Base-by-base conservation (phyloP, 306 rosid genomes). In the Cucurbita argyrosperma region DNA sequence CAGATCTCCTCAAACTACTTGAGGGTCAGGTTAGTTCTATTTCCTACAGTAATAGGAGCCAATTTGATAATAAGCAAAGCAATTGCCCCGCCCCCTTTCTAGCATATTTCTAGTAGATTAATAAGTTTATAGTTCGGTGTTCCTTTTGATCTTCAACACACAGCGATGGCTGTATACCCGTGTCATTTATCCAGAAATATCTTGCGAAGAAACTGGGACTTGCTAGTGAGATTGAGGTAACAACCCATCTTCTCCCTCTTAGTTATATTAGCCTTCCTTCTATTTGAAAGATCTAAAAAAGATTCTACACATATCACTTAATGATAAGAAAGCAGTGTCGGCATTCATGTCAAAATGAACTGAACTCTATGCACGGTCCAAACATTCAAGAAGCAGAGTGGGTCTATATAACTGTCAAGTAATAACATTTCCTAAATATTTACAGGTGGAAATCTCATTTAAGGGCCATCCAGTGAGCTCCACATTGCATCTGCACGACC, bases 181-280 rank as follows among this genome's bases (percentile, higher is more conserved):
- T 91, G 53, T 89, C 97, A 39, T 83, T 72, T 72, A 87, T 92
- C 84, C 96, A 90, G 71, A 92, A 90, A 87, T 92, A 92, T 77
- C 92, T 92, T 49, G 82, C 80, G 53, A 85, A 87, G 90, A 91
- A 94, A 82, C 95, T 94, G 74, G 88, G 87, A 74, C 99, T 91
- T 75, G 78, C 80, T 16, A 85, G 80, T 47, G 99, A 94, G 83
- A 82, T 68, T 23, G 78, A 75, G 78, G 78, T 75, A 10, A 49
- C 30, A 45, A 49, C 46, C 26, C 7, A 19, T 73, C 62, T 71
- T 39, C 30, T 51, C 7, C 47, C 10, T n/a, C 49, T 38, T 12
- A 19, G 16, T 43, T 9, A 67, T 40, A 23, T 26, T 67, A 21
- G 16, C 47, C 43, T 66, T 67, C 18, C 72, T 45, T 21, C 4